Percentiles rank a stretch among this genome's conserved stretches.
These are phyloP conservation scores for Zymoseptoria tritici DNA, from an alignment of 2,329 filamentous ascomycete species.

Conservation along the genomic window DNA sequence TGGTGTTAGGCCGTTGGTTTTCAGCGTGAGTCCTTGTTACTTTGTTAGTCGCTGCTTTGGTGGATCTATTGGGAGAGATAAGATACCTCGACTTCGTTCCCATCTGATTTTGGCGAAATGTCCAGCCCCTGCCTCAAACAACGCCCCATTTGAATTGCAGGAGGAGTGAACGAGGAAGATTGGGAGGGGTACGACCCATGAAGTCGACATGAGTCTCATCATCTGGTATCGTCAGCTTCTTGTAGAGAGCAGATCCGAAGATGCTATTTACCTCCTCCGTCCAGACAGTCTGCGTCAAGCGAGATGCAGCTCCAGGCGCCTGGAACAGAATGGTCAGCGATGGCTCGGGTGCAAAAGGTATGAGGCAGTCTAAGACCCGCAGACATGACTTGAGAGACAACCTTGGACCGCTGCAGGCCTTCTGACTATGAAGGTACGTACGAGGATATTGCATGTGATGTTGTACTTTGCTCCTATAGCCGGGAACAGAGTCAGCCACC, in stretches of 20 bases:
- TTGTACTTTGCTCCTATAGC: no score
- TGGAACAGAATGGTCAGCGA: no score
- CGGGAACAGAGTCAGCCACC: no score
- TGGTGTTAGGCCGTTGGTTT: slow-evolving; percentile 43
- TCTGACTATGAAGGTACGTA: no score
- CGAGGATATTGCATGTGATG: no score
- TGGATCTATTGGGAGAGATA: slow-evolving; percentile 31
- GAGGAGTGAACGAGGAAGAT: slow-evolving; percentile 79
- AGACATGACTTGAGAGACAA: slow-evolving; percentile 6
- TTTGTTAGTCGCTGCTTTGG: not conserved
- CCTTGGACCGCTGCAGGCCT: not conserved
- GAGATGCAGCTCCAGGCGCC: slow-evolving; percentile 86
- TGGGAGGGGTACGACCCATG: slow-evolving; percentile 90
- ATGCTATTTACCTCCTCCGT: slow-evolving; percentile 55
- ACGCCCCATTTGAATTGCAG: slow-evolving; percentile 69
- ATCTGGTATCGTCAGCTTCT: slow-evolving; percentile 34
- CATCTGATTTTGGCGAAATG: slow-evolving; percentile 87
- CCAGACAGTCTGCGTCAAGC: slow-evolving; percentile 92
- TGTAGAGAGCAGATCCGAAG: not conserved
- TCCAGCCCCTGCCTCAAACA: slow-evolving; percentile 88
- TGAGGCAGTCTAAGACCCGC: no score
- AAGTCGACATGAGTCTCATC: slow-evolving; percentile 73
- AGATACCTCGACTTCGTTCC: slow-evolving; percentile 79
- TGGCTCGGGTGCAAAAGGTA: no score
- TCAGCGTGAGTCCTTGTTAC: slow-evolving; percentile 74